Conservation (phyloP, 495 filamentous ascomycete genomes). For the Penicillium ochrochloron region DNA sequence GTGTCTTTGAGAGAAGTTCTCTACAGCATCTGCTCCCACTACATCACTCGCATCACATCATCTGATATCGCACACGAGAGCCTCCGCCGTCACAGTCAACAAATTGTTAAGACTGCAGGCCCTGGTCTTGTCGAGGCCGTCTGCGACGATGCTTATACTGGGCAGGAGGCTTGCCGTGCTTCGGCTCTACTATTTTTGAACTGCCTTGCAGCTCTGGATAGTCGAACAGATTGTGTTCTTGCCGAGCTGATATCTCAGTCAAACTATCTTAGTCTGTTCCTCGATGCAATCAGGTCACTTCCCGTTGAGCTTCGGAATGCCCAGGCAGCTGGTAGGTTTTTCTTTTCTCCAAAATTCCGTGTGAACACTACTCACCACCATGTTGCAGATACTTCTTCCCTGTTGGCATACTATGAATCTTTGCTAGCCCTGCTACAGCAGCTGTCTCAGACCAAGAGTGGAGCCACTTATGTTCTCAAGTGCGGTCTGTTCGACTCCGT, state of each 20-base stretch:
- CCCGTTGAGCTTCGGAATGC: slow-evolving; percentile 64
- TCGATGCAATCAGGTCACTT: slow-evolving; percentile 79
- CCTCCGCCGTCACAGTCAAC: slow-evolving; percentile 66
- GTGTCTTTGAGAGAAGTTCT: slow-evolving; percentile 75
- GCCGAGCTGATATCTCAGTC: slow-evolving; percentile 79
- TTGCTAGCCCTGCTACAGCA: slow-evolving; percentile 83
- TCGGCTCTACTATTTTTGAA: slow-evolving; percentile 80
- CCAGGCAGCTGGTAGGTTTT: slow-evolving; percentile 52
- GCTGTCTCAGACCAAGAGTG: slow-evolving; percentile 76
- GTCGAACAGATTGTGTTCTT: slow-evolving; percentile 68
- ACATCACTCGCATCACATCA: slow-evolving; percentile 73
- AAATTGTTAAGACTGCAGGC: slow-evolving; percentile 75
- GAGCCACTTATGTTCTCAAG: slow-evolving; percentile 80
- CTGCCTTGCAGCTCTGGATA: slow-evolving; percentile 68
- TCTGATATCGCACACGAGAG: slow-evolving; percentile 37
- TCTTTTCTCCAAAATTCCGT: slow-evolving; percentile 7
- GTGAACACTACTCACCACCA: slow-evolving; percentile 23
- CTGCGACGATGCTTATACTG: slow-evolving; percentile 91
- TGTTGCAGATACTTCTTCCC: slow-evolving; percentile 53
- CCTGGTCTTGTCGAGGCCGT: slow-evolving; percentile 80
- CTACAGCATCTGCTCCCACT: slow-evolving; percentile 87
- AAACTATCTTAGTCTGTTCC: slow-evolving; percentile 87
- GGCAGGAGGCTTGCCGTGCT: slow-evolving; percentile 77
- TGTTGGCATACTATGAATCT: slow-evolving; percentile 71
- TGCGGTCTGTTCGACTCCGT: slow-evolving; percentile 87